Evolutionary conservation across 768 basidiomycete genomes (phyloP).

Genomic region (Mycena metata): DNA sequence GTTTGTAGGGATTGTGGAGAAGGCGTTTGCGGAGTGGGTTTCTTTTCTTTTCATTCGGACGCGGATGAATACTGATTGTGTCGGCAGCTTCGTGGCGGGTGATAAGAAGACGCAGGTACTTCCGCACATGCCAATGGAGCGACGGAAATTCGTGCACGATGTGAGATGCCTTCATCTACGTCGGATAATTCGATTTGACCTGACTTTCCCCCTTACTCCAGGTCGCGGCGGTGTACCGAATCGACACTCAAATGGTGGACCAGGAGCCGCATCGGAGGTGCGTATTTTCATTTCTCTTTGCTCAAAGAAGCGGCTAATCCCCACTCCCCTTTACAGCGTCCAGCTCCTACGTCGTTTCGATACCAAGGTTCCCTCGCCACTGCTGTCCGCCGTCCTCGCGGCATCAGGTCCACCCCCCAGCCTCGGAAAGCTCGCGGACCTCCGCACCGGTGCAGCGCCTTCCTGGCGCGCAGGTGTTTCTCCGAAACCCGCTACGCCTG

Average conservation of each 20-base stretch:
- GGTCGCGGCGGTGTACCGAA: conserved; percentile 84
- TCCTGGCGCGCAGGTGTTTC: conserved; percentile 38
- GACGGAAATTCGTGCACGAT: conserved; percentile 87
- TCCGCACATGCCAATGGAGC: conserved; percentile 84
- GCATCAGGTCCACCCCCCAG: conserved; percentile 50
- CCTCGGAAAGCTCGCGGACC: conserved; percentile 73
- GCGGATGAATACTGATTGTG: conserved; percentile 1
- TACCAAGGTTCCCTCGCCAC: conserved; percentile 80
- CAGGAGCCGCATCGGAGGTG: conserved; percentile 87
- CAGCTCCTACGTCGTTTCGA: conserved; percentile 87
- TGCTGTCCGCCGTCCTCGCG: conserved; percentile 67
- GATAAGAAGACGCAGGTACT: conserved; percentile 78
- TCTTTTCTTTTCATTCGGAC: conserved; percentile 37
- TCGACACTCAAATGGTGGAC: conserved; percentile 90
- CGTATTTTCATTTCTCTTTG: conserved; percentile 26
- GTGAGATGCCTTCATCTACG: conserved; percentile 55
- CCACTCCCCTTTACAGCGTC: conserved; percentile 60
- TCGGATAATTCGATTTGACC: neutral
- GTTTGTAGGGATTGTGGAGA: conserved; percentile 83
- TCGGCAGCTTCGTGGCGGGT: conserved; percentile 73
- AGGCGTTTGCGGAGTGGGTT: conserved; percentile 83
- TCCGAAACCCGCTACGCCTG: neutral
- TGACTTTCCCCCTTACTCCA: conserved; percentile 43
- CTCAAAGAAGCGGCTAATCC: neutral
- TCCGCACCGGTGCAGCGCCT: conserved; percentile 52